phyloP scores from a whole-genome alignment of 129 eudicot species.

The Lonicera japonica region DNA sequence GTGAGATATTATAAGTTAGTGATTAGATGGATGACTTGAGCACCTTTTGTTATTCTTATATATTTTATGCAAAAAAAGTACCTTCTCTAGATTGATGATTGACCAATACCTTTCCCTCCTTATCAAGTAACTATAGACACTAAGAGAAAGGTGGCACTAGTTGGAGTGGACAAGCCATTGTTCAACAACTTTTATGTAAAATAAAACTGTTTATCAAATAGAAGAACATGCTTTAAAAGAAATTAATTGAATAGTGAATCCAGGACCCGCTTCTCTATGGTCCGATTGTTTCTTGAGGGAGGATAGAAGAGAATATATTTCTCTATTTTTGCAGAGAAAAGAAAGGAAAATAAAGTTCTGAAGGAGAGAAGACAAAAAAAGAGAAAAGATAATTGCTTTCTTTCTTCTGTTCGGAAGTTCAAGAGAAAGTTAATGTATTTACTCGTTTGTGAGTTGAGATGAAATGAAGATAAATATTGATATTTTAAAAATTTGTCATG shows the following conservation, averaged over 20 bases:
- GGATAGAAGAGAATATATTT: no score
- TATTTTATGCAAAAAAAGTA: constrained; percentile 15
- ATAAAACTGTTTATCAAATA: not conserved
- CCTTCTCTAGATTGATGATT: constrained; percentile 23
- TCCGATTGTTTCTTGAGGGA: no score
- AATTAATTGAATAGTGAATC: not conserved
- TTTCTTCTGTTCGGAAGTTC: no score
- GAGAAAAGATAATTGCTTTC: no score
- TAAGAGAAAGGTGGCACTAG: constrained; percentile 9
- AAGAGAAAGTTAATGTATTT: no score
- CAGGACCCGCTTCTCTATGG: not conserved
- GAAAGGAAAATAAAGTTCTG: no score
- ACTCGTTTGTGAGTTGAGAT: no score
- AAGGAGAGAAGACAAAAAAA: no score
- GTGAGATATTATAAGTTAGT: constrained; percentile 9
- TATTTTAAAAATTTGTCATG: no score
- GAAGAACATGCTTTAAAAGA: not conserved
- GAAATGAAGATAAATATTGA: no score
- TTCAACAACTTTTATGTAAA: not conserved
- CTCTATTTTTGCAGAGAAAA: no score
- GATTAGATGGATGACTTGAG: constrained; percentile 12
- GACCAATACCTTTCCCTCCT: constrained; percentile 8
- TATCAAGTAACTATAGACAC: constrained; percentile 1
- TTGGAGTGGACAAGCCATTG: no score
- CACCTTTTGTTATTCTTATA: constrained; percentile 16